Base-by-base conservation (phyloP, 257 asterid species). In the Scutellaria minor region DNA sequence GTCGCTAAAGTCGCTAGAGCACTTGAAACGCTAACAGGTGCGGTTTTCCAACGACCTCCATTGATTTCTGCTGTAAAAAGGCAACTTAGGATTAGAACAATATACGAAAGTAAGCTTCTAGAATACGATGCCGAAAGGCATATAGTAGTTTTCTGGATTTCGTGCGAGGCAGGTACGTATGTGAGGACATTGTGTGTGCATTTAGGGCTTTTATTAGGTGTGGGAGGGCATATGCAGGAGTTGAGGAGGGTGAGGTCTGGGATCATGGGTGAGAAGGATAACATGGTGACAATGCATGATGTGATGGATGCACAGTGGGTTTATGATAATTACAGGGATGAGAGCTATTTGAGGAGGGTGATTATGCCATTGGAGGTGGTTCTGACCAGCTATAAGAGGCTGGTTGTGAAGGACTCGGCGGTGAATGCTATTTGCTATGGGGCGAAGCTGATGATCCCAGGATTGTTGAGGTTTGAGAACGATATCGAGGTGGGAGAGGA, bases 171-270 rank as follows among this genome's bases (percentile, higher is more conserved):
- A 13, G 97, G 97, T 7, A 90, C 97, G 3, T 90, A 90, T 51
- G 97, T 90, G 68, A 83, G 97, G 87, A 90, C 97, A 0, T 45
- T 90, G 85, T 90, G 97, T 76, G 97, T 90, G 45, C 97, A 90
- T 84, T 82, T 90, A 66, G 97, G 97, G 9, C 79, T 88, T 74
- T 73, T 90, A 79, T 81, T 90, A 78, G 97, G 97, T n/a, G 97
- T 88, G 55, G 97, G 97, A 56, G 88, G 59, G 9, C 97, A 90
- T 78, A 90, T 90, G 97, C 97, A 88, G 88, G 97, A 90, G 85
- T 65, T 90, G 80, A 85, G 97, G 82, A 81, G 97, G 66, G 97
- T 90, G 0, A 60, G 97, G 64, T 90, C 97, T 2, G 97, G 97
- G 75, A 90, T 90, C 73, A 20, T 87, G 69, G 97, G 97, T 7